Conservation (phyloP, 805 yeast species). For the Komagataella mondaviorum region DNA sequence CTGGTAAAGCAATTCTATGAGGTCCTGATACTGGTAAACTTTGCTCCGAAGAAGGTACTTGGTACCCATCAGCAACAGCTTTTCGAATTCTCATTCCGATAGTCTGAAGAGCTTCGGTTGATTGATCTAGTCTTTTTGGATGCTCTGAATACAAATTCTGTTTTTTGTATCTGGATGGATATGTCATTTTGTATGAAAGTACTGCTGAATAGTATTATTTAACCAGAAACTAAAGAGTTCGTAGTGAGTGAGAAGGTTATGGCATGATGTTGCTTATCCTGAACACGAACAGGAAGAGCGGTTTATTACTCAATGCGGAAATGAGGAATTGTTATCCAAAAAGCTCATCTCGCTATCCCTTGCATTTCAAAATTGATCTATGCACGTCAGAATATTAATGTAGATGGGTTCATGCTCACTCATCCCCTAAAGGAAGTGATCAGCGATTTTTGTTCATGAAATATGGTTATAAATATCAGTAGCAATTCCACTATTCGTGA, state of each 20-base stretch:
- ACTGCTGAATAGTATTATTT: neutral
- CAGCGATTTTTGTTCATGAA: neutral
- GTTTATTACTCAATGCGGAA: neutral
- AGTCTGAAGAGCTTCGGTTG: conserved; percentile 29
- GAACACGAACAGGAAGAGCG: neutral
- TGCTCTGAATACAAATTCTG: neutral
- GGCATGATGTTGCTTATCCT: neutral
- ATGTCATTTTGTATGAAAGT: neutral
- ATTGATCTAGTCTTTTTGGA: conserved; percentile 10
- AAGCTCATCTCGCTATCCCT: neutral
- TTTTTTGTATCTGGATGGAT: neutral
- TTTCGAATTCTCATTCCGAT: conserved; percentile 65
- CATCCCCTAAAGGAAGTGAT: neutral
- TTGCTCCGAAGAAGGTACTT: conserved; percentile 5
- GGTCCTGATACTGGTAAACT: neutral
- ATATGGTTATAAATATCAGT: neutral
- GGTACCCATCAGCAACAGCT: conserved; percentile 50
- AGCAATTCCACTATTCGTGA: neutral
- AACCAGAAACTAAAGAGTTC: neutral
- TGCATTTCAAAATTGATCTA: neutral
- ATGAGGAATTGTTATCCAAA: neutral
- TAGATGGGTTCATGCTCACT: neutral
- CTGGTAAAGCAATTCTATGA: conserved; percentile 14
- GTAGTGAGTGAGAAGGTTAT: neutral
- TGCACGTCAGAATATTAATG: neutral